Percentiles rank a stretch among this genome's conserved stretches.
phyloP scores from a whole-genome alignment of 2,329 filamentous ascomycete genomes.

The Cercospora sojina region DNA sequence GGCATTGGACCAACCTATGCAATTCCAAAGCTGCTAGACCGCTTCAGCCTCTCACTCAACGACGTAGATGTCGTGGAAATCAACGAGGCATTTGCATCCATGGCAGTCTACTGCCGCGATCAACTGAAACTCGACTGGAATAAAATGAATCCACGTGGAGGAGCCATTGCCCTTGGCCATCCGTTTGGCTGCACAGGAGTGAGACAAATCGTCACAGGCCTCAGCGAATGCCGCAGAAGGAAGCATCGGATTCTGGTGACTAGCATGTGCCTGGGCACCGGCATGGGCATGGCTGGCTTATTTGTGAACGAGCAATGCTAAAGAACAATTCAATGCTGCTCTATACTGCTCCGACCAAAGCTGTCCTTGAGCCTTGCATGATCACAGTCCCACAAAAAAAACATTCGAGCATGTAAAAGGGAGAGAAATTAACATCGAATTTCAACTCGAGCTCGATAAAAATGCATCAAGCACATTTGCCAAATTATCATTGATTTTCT shows the following conservation, averaged over 20 bases:
- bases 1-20: constrained; percentile 82
- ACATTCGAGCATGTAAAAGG: no score
- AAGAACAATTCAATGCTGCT: no score
- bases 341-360: no score
- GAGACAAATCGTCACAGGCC: constrained; percentile 71
- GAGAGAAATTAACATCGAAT: no score
- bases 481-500: no score
- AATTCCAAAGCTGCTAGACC: constrained; percentile 72
- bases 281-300: constrained; percentile 39
- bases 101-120: constrained; percentile 68
- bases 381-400: no score
- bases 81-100: constrained; percentile 73
- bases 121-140: constrained; percentile 65
- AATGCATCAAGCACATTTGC: no score
- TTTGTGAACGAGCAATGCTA: background rate
- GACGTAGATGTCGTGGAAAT: constrained; percentile 87
- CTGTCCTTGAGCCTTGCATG: no score
- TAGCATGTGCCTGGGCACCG: constrained; percentile 70
- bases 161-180: constrained; percentile 81
- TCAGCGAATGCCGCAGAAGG: constrained; percentile 64
- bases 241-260: constrained; percentile 75
- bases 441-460: no score
- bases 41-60: constrained; percentile 32
- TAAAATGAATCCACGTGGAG: constrained; percentile 84
- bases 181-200: constrained; percentile 85